Conservation (phyloP, 2,329 filamentous ascomycete genomes). For the Parastagonospora avenae region DNA sequence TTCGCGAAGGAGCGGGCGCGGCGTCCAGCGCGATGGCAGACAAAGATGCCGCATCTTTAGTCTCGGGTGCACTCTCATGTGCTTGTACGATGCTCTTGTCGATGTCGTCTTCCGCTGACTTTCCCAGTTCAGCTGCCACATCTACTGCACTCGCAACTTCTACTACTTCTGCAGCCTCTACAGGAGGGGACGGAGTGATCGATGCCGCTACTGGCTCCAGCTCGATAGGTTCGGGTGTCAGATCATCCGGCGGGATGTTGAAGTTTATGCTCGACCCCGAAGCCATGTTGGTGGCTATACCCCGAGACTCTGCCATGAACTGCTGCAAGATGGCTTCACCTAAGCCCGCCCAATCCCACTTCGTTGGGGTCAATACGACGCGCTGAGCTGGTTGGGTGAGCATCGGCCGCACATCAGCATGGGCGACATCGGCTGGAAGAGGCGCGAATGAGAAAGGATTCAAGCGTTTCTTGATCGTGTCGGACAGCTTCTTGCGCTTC, state of each 20-base stretch:
- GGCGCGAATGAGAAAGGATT: conserved; percentile 57
- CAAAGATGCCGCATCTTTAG: conserved; percentile 22
- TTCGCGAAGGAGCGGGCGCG: conserved; percentile 55
- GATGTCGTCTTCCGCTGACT: conserved; percentile 6
- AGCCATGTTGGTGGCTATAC: conserved; percentile 27
- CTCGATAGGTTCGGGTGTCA: conserved; percentile 23
- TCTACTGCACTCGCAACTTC: conserved; percentile 6
- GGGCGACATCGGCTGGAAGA: conserved; percentile 42
- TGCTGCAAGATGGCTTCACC: conserved; percentile 55
- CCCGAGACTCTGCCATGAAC: conserved; percentile 49
- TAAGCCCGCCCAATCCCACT: conserved; percentile 55
- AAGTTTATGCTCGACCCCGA: conserved; percentile 51
- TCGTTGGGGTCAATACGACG: conserved; percentile 39
- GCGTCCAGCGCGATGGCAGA: conserved; percentile 31
- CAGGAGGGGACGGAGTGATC: conserved; percentile 6
- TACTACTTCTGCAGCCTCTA: conserved; percentile 7
- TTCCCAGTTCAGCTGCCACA: not conserved
- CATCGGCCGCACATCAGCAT: conserved; percentile 16
- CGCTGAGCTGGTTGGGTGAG: conserved; percentile 42
- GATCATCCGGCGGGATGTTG: conserved; percentile 43
- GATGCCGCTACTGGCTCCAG: conserved; percentile 8
- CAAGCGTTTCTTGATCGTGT: conserved; percentile 58
- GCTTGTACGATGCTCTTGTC: conserved; percentile 29
- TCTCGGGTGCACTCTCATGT: conserved; percentile 11
- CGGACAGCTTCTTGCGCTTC: conserved; percentile 57